Percentiles rank a stretch among this genome's conserved stretches.
These are phyloP conservation scores for Triticum timopheevii DNA, from an alignment of 176 grass and related monocot species.

Conservation along the genomic window DNA sequence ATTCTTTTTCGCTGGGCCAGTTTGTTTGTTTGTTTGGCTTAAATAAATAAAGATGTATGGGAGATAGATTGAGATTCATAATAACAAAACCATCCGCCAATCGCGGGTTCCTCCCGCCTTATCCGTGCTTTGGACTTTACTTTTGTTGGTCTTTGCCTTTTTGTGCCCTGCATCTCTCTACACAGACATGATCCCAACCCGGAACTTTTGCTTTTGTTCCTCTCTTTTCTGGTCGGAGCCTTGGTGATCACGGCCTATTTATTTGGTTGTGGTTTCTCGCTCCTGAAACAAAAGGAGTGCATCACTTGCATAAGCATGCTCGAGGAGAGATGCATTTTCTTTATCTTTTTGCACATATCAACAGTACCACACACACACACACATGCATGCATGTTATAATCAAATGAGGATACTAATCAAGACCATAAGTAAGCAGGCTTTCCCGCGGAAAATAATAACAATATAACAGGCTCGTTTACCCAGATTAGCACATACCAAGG, in stretches of 20 bases:
- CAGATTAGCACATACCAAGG: background rate
- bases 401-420: background rate
- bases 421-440: background rate
- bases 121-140: background rate
- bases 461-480: background rate
- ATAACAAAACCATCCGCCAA: background rate
- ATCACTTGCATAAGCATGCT: background rate
- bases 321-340: too few species aligned
- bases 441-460: too few species aligned
- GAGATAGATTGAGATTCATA: background rate
- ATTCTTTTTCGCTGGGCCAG: too few species aligned
- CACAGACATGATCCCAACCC: background rate
- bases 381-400: too few species aligned
- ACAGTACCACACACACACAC: too few species aligned
- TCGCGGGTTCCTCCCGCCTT: slow-evolving; percentile 8
- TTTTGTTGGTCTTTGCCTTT: background rate
- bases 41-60: background rate
- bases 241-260: background rate
- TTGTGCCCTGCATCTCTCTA: background rate
- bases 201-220: slow-evolving; percentile 20
- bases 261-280: background rate
- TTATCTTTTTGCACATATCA: too few species aligned
- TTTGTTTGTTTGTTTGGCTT: too few species aligned
- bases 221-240: background rate
- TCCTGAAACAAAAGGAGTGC: background rate